These are phyloP conservation scores for Rutstroemia sp. DNA, from an alignment of 2,329 filamentous ascomycete genomes.

Conservation along the genomic window DNA sequence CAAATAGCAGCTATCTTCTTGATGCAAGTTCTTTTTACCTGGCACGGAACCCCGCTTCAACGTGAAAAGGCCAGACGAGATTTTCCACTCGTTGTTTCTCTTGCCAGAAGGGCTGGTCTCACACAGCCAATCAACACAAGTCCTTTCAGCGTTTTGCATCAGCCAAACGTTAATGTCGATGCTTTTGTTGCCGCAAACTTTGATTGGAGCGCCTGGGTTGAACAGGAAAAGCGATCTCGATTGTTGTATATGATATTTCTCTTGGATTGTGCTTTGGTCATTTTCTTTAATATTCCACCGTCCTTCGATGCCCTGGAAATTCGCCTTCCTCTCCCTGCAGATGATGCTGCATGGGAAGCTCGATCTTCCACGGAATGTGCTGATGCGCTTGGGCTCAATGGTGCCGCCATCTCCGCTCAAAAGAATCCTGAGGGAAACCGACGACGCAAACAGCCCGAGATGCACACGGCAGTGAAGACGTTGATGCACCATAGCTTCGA, in stretches of 20 bases:
- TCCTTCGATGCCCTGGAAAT: conserved; percentile 59
- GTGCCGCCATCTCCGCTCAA: conserved; percentile 44
- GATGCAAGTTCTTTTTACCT: conserved; percentile 54
- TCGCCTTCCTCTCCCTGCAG: conserved; percentile 59
- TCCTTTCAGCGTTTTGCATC: conserved; percentile 54
- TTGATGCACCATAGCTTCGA: conserved; percentile 51
- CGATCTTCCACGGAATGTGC: conserved; percentile 51
- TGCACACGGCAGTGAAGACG: conserved; percentile 53
- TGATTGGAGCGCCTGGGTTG: conserved; percentile 60
- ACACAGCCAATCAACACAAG: conserved; percentile 44
- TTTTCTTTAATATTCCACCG: conserved; percentile 64
- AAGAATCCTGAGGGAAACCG: conserved; percentile 56
- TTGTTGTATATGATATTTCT: conserved; percentile 59
- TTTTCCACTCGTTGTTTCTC: conserved; percentile 47
- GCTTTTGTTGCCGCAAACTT: conserved; percentile 45
- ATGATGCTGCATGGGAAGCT: conserved; percentile 70
- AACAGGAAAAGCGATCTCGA: conserved; percentile 62
- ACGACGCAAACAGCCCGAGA: conserved; percentile 55
- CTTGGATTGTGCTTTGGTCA: conserved; percentile 54
- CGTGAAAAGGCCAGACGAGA: conserved; percentile 54
- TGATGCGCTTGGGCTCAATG: conserved; percentile 56
- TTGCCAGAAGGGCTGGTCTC: conserved; percentile 51
- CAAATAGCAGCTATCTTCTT: conserved; percentile 61
- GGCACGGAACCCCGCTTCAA: conserved; percentile 63
- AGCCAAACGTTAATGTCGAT: conserved; percentile 41